Base-by-base conservation (phyloP, 2,329 filamentous ascomycete species). In the Colletotrichum sp. region DNA sequence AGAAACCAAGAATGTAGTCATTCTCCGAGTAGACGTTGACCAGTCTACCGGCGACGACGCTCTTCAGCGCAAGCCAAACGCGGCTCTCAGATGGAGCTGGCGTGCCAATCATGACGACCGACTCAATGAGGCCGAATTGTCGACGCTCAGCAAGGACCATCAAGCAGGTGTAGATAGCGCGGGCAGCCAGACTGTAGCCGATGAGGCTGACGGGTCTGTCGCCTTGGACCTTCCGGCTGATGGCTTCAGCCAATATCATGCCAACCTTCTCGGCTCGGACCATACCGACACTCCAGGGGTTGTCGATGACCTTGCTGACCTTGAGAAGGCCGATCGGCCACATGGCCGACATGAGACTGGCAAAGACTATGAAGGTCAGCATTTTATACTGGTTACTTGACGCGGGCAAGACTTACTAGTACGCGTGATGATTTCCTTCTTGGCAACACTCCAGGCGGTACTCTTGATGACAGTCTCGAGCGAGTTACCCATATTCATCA, bases 21-120 rank as follows among this genome's bases (percentile, higher is more conserved):
- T 95, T 94, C 67, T 94, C 92, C 1, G 95, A 97, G 83, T 93
- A 98, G 5, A 97, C 95, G 79, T 98, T 98, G 81, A 98, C 90
- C n/a, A 98, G 88, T 26, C 96, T 92, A 0, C 96, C 96, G 55
- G 92, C 90, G 6, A 98, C 95, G 4, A 96, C 94, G 74, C 92
- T 93, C 77, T 94, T 93, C 81, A 98, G 90, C 8, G 92, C 89
- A 32, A 94, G 89, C 96, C 96, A 98, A 69, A 94, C 92, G 9
- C 89, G 88, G 3, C 89, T 89, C 26, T 94, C 90, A 2, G 94
- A 92, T 1, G 96, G 95, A 8, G 93, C 93, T 0, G 96, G 96
- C 0, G 94, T 90, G 2, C 96, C 96, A 82, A 98, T 95, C 69
- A 98, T 82, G 30, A 98, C 91, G 3, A 94, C 96, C 38, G 94